These are phyloP conservation scores for Colletotrichum australisinense DNA, from an alignment of 2,329 filamentous ascomycete genomes.

Conservation along the genomic window DNA sequence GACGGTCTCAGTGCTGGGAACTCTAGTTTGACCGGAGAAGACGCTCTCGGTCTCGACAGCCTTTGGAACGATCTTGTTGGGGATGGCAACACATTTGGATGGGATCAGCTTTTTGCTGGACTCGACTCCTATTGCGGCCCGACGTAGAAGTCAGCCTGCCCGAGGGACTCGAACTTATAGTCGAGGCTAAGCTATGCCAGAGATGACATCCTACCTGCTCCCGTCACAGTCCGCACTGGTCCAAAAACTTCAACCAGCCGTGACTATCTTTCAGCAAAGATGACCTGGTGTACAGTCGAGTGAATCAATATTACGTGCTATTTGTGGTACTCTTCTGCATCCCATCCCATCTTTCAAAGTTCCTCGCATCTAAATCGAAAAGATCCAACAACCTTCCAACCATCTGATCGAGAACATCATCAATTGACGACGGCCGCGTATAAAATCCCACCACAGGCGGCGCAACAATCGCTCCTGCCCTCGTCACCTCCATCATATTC, in stretches of 20 bases:
- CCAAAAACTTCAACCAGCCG: no score
- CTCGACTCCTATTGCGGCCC: conserved; percentile 39
- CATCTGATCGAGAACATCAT: conserved; percentile 57
- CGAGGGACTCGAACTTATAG: neutral
- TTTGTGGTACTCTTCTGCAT: conserved; percentile 26
- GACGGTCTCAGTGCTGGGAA: neutral
- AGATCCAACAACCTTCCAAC: conserved; percentile 59
- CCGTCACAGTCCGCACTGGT: no score
- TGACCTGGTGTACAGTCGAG: no score
- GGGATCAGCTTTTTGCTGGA: conserved; percentile 40
- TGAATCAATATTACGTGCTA: neutral
- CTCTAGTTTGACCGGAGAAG: neutral
- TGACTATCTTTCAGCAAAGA: no score
- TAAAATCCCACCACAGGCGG: conserved; percentile 59
- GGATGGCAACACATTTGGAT: conserved; percentile 34
- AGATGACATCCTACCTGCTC: no score
- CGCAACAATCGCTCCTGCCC: conserved; percentile 54
- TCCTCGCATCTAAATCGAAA: conserved; percentile 53
- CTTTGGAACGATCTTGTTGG: conserved; percentile 38
- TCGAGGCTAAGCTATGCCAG: no score
- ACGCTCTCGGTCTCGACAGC: conserved; percentile 19
- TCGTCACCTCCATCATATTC: conserved; percentile 55
- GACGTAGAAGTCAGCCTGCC: neutral
- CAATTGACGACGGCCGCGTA: conserved; percentile 49
- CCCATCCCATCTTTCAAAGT: conserved; percentile 53